Base-by-base conservation (phyloP, 1,284 basidiomycete genomes). In the Trametes versicolor region DNA sequence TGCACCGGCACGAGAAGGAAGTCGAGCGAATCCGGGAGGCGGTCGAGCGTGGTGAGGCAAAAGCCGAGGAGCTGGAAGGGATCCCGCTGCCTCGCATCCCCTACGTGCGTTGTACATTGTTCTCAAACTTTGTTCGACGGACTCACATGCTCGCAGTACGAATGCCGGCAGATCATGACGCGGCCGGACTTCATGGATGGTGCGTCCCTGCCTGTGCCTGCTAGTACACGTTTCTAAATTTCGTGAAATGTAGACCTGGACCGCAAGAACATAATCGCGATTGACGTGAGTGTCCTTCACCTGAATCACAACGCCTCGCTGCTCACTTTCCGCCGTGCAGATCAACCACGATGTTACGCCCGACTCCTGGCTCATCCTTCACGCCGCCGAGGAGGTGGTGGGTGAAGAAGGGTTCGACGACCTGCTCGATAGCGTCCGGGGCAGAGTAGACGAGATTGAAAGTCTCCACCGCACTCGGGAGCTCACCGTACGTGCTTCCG, bases 111-210 rank as follows among this genome's bases (percentile, higher is more conserved):
- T 15, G 72, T 13, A 23, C 43, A 58, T 68, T 55, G 39, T 58
- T 21, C 47, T 39, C 49, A 21, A 57, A 37, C 47, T 59, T 51
- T 36, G 36, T 36, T 57, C 15, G 19, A 69, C 48, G 4, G 48
- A 48, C 66, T 67, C 39, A 66, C 65, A 55, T 63, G 56, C 23
- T 21, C 32, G 21, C 62, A 90, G 88, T 86, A 86, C 79, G 81
- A 81, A 71, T 90, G 88, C 74, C 80, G 88, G 41, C 87, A 91
- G 73, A 89, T 95, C 58, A 95, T 94, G 93, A 95, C 93, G 0
- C 81, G 93, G 34, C 81, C 92, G 2, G 94, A 95, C 76, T 95
- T 93, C 74, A 78, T 95, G 66, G 90, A 92, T 75, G 86, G 87
- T 90, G 55, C 23, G 79, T 68, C 7, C 25, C 10, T 23, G 41